Conservation (phyloP, 176 grass and related monocot genomes). For the Chloris gayana region DNA sequence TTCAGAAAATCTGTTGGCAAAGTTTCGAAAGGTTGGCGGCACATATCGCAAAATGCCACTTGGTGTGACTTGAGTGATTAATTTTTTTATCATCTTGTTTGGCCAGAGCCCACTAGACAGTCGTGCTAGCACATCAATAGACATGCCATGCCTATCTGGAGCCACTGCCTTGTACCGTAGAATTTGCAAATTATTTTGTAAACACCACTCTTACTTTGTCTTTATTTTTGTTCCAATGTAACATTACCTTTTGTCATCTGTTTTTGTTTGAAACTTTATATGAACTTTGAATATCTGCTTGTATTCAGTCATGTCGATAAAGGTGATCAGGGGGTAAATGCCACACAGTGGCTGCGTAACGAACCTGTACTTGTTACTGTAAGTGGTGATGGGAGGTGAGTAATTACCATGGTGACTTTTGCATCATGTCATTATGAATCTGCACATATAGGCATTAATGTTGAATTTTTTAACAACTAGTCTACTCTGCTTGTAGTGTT, state of each 20-base stretch:
- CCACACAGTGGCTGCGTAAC: conserved; percentile 71
- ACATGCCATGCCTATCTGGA: neutral
- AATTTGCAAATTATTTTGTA: conserved; percentile 10
- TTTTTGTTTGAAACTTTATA: conserved; percentile 13
- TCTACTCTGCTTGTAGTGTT: conserved; percentile 48
- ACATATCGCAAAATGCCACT: neutral
- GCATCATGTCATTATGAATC: conserved; percentile 18
- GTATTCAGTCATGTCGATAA: conserved; percentile 67
- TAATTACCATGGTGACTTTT: conserved; percentile 2
- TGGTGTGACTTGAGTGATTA: too few relatives aligned
- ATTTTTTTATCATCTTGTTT: neutral
- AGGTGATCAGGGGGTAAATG: conserved; percentile 85
- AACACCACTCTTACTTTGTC: conserved; percentile 1
- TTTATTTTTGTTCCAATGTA: conserved; percentile 4
- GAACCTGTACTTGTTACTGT: conserved; percentile 83
- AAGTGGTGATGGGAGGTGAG: conserved; percentile 86
- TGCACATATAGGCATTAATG: conserved; percentile 24
- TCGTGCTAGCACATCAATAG: neutral
- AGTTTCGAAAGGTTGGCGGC: neutral
- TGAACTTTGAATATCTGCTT: conserved; percentile 20
- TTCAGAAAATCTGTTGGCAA: neutral
- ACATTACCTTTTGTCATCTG: conserved; percentile 4
- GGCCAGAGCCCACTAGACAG: neutral
- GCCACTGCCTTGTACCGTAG: neutral
- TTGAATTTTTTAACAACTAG: conserved; percentile 26